Base-by-base conservation (phyloP, 345 rosid genomes). In the Adansonia digitata region DNA sequence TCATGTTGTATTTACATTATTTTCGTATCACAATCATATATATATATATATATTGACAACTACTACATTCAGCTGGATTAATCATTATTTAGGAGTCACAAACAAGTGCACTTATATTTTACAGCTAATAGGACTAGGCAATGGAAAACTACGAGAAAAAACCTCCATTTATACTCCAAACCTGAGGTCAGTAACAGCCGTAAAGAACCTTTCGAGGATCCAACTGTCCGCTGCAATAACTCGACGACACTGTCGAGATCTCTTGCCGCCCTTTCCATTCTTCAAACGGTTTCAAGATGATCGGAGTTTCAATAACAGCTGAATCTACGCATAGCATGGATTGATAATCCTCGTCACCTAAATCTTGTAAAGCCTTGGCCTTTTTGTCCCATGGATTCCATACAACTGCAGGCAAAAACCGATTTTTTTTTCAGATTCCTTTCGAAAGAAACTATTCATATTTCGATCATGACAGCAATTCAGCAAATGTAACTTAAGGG, bases 331-430 rank as follows among this genome's bases (percentile, higher is more conserved):
- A 81, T 1, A 94, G 76, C 98, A 91, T 91, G 71, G 86, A 83
- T 71, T 88, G 90, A 86, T 94, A 94, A 76, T 92, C 97, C 76
- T 88, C 97, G 61, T 88, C 95, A 37, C 97, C 97, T 85, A 94
- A 65, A 71, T 94, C 98, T 17, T 85, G 82, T 73, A 94, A 87
- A 22, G 87, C 84, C 84, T 87, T 94, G 34, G 94, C 91, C 88
- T 81, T 92, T 74, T 82, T 91, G 85, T 90, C 92, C 98, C 98
- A 92, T 29, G 98, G 98, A 83, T 92, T 94, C 98, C 97, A 92
- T 40, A 91, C 89, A 81, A 77, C 97, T 94, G 88, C 82, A 75
- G 56, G 76, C 46, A 66, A 72, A 63, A 20, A 7, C 46, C 63
- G 34, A 56, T 46, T 53, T 74, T 39, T 46, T 53, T 74, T 39